Evolutionary conservation across 331 rosid species (phyloP), one percentile per base, ranked within the genome.

Genomic region (Quercus tomentella): DNA sequence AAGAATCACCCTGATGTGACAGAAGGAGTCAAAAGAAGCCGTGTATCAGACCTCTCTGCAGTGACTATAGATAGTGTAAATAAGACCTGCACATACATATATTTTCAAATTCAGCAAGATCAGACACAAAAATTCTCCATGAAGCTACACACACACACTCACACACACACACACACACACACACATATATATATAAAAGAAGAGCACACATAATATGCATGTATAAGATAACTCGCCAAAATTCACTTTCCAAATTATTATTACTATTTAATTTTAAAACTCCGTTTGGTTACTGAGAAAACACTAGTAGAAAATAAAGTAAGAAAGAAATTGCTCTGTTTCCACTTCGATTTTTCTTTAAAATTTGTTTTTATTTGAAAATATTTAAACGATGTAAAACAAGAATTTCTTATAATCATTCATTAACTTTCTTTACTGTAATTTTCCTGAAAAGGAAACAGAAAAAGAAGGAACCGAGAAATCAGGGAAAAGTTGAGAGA

Each of bases 21-120:
- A 90, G 80, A 76, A 68, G 94, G 69, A 37, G 93, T 83, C 82
- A 74, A 80, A 68, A 84, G 92, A 66, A 82, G 82, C 82, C 93
- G 80, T 26, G 83, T 5, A 5, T 84, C 79, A 26, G 88, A 81
- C 78, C 28, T 76, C 75, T 86, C 85, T 26, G 91, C 93, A 78
- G 73, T 73, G 33, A 78, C 85, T 51, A 51, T 73, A 77, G 85
- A 82, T 31, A 73, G 70, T 86, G 82, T 65, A 74, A 81, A 35
- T 61, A 82, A 82, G 37, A 88, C 77, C 97, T 92, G 92, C 92
- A 84, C 81, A 68, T 21, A 23, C 60, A 49, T 41, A 41, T 41
- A 74, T 23, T 25, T 26, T 15, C 69, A 11, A 65, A 76, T 73
- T 83, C 60, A 87, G 69, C 62, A 43, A 68, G 56, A 25, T 15